phyloP scores from a whole-genome alignment of 148 eudicot species.

The Rhododendron kiyosumense region DNA sequence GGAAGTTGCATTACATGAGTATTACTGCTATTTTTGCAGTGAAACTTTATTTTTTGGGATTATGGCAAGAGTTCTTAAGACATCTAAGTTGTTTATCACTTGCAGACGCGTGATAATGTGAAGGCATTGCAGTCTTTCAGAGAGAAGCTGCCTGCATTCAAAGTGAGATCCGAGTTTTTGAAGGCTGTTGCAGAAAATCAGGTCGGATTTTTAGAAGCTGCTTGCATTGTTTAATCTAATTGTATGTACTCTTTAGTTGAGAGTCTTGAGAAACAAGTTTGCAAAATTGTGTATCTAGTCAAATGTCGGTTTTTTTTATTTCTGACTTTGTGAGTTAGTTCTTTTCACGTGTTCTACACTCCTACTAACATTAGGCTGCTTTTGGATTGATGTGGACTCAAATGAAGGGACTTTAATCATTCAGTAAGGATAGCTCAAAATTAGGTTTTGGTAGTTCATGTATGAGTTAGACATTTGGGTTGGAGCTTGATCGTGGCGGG shows the following conservation, averaged over 20 bases:
- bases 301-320: neutral
- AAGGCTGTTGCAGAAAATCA: conserved; percentile 84
- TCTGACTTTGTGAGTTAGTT: neutral
- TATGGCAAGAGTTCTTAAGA: neutral
- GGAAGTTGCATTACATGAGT: neutral
- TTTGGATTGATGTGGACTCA: neutral
- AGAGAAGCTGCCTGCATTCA: conserved; percentile 86
- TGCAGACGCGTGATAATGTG: conserved; percentile 54
- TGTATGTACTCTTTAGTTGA: neutral
- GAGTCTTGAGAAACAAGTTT: neutral
- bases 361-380: neutral
- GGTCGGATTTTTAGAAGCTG: conserved; percentile 28
- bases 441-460: neutral
- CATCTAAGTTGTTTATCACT: conserved; percentile 10
- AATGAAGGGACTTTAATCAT: neutral
- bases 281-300: neutral
- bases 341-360: neutral
- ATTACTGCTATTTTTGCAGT: neutral
- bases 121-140: conserved; percentile 70
- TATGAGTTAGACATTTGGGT: neutral
- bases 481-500: neutral
- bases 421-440: neutral
- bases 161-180: conserved; percentile 70
- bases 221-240: neutral
- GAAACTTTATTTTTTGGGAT: neutral